Evolutionary conservation across 140 eudicot species (phyloP), one percentile per base, ranked within the genome.

Genomic region (Anethum foeniculum): DNA sequence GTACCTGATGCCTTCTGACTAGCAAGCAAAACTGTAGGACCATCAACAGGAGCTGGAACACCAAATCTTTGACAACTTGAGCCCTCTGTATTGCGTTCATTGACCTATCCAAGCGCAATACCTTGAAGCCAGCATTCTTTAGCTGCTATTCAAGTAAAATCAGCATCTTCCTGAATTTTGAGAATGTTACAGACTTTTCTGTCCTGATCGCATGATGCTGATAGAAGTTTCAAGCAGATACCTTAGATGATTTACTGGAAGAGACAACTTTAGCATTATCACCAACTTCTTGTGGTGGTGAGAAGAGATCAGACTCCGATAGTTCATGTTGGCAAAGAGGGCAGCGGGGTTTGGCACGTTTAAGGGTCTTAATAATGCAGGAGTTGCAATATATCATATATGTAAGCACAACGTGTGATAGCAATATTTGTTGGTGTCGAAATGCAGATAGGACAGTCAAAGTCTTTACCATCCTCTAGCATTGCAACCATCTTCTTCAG

Each of bases 1-100:
- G 89, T 85, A 27, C 92, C 90, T 13, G 93, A 87, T 47, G 98
- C 95, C 91, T 90, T 94, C 21, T 92, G 87, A 82, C 96, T 92
- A 14, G 98, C 98, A 6, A 94, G 90, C 84, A 94, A 82, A 79
- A 94, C 81, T 6, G 97, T 86, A 44, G 98, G 95, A 48, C 93
- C 93, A 0, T 82, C 93, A 0, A 81, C 89, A 1, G 85, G 83
- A 23, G 84, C 90, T 0, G 85, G 64, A 4, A 48, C 84, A 1
- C 86, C 86, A 71, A 94, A 43, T 89, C 89, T 51, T 87, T 21
- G 2, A 94, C 88, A 76, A 89, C 89, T 21, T 85, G 76, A 13
- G 88, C 87, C 82, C 98, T 82, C 86, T 27, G 85, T 71, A 84
- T 94, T 0, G 95, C 93, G 51, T 30, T 89, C 97, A 94, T 89